Evolutionary conservation across 164 flowering plant species (phyloP).

Genomic region (Stephania yunnanensis): DNA sequence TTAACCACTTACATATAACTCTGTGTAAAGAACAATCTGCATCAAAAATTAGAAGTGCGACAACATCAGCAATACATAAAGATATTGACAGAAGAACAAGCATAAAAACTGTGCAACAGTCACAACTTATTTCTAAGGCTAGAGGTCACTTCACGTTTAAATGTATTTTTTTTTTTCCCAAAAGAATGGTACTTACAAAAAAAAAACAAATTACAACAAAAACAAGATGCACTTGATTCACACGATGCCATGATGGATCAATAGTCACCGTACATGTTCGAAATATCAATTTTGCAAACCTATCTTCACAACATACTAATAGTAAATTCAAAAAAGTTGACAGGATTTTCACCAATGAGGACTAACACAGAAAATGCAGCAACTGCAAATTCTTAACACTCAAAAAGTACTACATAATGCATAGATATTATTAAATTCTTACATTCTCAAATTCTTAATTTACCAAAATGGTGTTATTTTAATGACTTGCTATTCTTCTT

Average conservation of each 20-base stretch:
- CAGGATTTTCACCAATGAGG: neutral
- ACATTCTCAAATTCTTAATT: neutral
- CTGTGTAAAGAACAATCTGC: constrained; percentile 78
- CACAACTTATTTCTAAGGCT: neutral
- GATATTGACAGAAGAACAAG: neutral
- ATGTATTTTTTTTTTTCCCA: neutral
- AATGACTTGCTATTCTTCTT: neutral
- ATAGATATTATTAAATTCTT: neutral
- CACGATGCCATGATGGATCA: neutral
- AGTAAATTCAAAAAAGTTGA: neutral
- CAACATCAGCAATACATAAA: constrained; percentile 18
- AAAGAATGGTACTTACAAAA: neutral
- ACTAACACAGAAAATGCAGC: neutral
- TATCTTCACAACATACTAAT: neutral
- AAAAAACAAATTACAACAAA: neutral
- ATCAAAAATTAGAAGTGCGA: constrained; percentile 17
- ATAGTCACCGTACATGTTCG: neutral
- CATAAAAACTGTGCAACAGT: neutral
- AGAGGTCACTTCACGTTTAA: neutral
- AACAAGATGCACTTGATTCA: neutral
- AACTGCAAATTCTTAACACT: neutral
- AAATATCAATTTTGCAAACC: neutral
- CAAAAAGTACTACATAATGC: neutral
- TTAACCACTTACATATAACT: constrained; percentile 72
- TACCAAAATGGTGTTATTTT: neutral